phyloP scores from a whole-genome alignment of 768 basidiomycete species.

The Mycena latifolia region DNA sequence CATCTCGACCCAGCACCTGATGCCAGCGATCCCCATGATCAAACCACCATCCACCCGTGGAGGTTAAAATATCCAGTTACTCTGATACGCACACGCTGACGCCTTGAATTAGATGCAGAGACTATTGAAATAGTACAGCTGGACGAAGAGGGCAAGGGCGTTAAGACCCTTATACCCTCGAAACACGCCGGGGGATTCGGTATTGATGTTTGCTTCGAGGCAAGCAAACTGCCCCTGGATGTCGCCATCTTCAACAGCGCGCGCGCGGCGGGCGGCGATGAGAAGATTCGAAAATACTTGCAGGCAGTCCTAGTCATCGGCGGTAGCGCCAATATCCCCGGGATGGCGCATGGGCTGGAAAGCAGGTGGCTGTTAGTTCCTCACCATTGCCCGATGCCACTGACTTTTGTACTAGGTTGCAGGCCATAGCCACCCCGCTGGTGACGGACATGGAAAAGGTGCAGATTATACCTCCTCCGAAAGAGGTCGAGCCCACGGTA shows the following conservation, averaged over 20 bases:
- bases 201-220: conserved; percentile 87
- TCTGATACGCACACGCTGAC: neutral
- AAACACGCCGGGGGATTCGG: conserved; percentile 59
- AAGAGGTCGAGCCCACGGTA: conserved; percentile 91
- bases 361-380: conserved; percentile 71
- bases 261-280: conserved; percentile 88
- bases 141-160: conserved; percentile 29
- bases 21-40: conserved; percentile 47
- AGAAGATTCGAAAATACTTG: conserved; percentile 90
- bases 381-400: conserved; percentile 8
- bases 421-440: conserved; percentile 87
- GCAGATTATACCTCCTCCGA: conserved; percentile 93
- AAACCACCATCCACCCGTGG: conserved; percentile 34
- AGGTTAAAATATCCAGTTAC: neutral
- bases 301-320: conserved; percentile 91
- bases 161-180: conserved; percentile 39
- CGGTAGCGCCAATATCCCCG: conserved; percentile 83
- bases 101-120: conserved; percentile 16
- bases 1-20: conserved; percentile 88
- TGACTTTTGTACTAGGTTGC: conserved; percentile 58
- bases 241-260: conserved; percentile 94
- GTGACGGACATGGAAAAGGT: conserved; percentile 90
- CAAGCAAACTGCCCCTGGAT: conserved; percentile 91
- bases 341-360: conserved; percentile 88
- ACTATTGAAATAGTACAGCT: conserved; percentile 34